phyloP scores from a whole-genome alignment of 306 rosid genomes.

The Morella rubra region DNA sequence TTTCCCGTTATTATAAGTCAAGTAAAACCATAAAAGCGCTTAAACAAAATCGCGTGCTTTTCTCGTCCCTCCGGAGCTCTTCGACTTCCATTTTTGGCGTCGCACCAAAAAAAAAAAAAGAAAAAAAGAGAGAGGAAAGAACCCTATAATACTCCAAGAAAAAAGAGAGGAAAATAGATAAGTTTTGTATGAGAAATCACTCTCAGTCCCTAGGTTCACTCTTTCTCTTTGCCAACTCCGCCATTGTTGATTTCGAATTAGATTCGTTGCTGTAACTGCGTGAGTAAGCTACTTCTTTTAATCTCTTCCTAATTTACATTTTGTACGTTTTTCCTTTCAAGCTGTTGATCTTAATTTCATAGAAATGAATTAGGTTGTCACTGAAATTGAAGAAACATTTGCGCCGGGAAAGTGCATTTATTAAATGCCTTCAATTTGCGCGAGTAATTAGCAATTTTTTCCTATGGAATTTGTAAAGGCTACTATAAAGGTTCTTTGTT shows the following conservation, averaged over 20 bases:
- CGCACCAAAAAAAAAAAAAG: too few species aligned
- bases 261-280: background rate
- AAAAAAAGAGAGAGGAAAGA: too few species aligned
- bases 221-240: background rate
- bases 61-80: background rate
- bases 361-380: background rate
- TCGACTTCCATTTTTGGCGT: background rate
- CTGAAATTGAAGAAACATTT: background rate
- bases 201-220: background rate
- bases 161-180: too few species aligned
- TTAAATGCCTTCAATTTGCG: background rate
- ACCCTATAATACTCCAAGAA: too few species aligned
- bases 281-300: background rate
- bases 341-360: background rate
- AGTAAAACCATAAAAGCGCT: background rate
- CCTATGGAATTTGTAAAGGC: background rate
- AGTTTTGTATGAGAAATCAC: too few species aligned
- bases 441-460: background rate
- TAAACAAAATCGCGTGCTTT: background rate
- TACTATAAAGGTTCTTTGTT: too few species aligned
- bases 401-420: background rate
- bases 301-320: background rate
- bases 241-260: slow-evolving; percentile 1
- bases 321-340: background rate
- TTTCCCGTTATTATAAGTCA: too few species aligned